These are phyloP conservation scores for Vaccinium corymbosum DNA, from an alignment of 148 eudicot species.

Conservation along the genomic window DNA sequence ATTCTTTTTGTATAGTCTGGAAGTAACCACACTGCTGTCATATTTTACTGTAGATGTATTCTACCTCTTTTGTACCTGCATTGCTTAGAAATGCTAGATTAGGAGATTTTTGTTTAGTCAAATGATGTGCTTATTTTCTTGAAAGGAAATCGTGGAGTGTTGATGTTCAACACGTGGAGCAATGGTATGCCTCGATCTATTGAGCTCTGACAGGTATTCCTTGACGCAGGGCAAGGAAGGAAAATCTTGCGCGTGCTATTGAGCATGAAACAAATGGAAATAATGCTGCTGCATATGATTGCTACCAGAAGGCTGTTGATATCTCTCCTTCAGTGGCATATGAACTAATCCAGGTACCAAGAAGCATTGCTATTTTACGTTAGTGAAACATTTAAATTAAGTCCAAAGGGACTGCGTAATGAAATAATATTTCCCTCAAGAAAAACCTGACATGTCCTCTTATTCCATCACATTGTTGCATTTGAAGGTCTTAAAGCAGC, in stretches of 20 bases:
- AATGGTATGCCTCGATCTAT: not conserved
- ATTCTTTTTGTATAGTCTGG: not conserved
- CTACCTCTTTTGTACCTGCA: not conserved
- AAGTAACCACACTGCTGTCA: not conserved
- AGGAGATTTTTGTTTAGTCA: not conserved
- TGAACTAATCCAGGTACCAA: constrained; percentile 76
- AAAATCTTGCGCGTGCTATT: constrained; percentile 83
- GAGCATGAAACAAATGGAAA: constrained; percentile 94
- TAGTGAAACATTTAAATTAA: not conserved
- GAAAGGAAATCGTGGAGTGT: not conserved
- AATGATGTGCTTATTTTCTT: not conserved
- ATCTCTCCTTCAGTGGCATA: constrained; percentile 85
- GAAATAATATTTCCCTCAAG: not conserved
- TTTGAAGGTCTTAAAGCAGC: constrained; percentile 72
- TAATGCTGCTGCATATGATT: constrained; percentile 77
- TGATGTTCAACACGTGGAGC: not conserved
- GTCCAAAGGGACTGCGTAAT: not conserved
- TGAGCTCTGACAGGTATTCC: not conserved
- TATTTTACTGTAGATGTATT: not conserved
- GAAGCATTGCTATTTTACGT: not conserved
- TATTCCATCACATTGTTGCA: constrained; percentile 11
- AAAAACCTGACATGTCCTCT: constrained; percentile 2
- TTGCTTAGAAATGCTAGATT: not conserved
- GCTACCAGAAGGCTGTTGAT: constrained; percentile 93
- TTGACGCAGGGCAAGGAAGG: constrained; percentile 75